Evolutionary conservation across 2,329 filamentous ascomycete genomes (phyloP).

Genomic region (Metarhizium sp.): DNA sequence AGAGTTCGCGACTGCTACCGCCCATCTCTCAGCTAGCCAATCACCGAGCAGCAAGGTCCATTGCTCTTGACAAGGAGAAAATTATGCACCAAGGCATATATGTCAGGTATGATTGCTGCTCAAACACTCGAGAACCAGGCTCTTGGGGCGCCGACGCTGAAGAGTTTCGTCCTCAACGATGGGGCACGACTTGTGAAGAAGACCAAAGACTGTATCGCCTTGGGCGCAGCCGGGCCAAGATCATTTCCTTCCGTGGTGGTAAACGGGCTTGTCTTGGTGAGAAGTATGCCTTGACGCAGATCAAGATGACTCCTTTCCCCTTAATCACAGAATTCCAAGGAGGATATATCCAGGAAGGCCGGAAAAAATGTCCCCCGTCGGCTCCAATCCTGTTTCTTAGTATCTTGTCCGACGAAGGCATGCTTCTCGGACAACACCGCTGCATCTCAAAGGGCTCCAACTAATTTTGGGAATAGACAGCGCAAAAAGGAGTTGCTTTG

Average conservation of each 20-base stretch:
- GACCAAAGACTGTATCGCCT: not conserved
- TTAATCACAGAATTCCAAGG: not conserved
- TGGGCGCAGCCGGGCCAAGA: not conserved
- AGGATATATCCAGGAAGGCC: not conserved
- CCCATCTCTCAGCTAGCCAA: slow-evolving; percentile 41
- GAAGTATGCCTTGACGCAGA: not conserved
- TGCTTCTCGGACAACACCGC: not conserved
- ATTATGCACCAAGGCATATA: slow-evolving; percentile 24
- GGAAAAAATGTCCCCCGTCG: not conserved
- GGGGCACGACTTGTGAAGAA: not conserved
- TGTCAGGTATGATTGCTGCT: not conserved
- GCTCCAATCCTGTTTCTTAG: not conserved
- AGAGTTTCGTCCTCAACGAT: not conserved
- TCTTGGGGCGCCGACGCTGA: not conserved
- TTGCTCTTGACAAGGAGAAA: slow-evolving; percentile 18
- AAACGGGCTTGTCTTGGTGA: not conserved
- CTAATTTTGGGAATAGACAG: not conserved
- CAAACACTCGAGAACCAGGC: not conserved
- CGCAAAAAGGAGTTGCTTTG: too few species aligned
- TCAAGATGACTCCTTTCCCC: not conserved
- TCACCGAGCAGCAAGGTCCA: slow-evolving; percentile 20
- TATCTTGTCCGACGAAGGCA: not conserved
- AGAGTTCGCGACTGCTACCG: slow-evolving; percentile 37
- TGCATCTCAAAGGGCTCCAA: not conserved
- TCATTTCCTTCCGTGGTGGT: not conserved